Percentiles rank a stretch among this genome's conserved stretches.
Evolutionary conservation across 139 green algal genomes (phyloP).

Genomic region (Chlorella ohadii): DNA sequence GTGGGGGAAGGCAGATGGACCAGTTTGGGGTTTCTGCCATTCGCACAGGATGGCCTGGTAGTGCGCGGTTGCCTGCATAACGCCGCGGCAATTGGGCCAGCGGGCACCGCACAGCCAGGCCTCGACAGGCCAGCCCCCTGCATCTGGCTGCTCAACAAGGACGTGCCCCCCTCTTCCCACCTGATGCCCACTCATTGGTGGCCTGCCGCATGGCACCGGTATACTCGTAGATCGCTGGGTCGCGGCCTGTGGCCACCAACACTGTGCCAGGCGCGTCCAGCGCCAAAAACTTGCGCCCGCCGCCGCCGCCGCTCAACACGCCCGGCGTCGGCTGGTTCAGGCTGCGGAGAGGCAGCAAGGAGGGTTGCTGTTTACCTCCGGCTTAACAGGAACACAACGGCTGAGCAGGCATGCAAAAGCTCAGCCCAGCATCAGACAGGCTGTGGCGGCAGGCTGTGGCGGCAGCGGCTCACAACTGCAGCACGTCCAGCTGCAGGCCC

Average conservation of each 20-base stretch:
- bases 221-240: constrained; percentile 70
- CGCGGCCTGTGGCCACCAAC: constrained; percentile 63
- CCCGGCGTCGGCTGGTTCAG: constrained; percentile 52
- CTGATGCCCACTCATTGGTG: constrained; percentile 32
- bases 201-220: constrained; percentile 26
- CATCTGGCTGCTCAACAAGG: too few species aligned
- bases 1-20: too few species aligned
- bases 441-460: neutral
- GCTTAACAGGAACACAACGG: too few species aligned
- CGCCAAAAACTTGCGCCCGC: constrained; percentile 54
- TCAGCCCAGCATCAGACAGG: neutral
- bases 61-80: too few species aligned
- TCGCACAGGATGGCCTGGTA: too few species aligned
- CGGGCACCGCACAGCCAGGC: too few species aligned
- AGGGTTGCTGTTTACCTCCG: neutral
- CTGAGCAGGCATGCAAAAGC: too few species aligned
- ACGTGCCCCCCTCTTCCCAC: neutral
- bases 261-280: constrained; percentile 19
- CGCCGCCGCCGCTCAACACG: constrained; percentile 28
- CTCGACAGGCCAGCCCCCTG: too few species aligned
- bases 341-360: constrained; percentile 45
- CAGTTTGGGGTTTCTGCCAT: too few species aligned
- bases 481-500: constrained; percentile 52
- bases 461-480: constrained; percentile 65
- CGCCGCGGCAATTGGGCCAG: too few species aligned